Evolutionary conservation across 2,329 filamentous ascomycete species (phyloP).

Genomic region (Ramichloridium luteum): DNA sequence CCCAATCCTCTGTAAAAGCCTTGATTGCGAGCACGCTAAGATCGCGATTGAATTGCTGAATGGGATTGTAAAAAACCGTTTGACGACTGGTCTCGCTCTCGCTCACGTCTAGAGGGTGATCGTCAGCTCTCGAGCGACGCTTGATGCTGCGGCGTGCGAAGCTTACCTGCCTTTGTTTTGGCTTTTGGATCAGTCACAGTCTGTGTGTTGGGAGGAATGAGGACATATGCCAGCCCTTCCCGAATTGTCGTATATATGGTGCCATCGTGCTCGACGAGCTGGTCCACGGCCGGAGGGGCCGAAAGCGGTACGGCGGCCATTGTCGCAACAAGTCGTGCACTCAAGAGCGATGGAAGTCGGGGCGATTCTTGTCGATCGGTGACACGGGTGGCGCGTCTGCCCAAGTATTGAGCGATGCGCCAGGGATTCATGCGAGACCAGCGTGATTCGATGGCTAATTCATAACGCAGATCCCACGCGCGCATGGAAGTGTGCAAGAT

Average conservation of each 20-base stretch:
- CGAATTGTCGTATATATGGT: slow-evolving; percentile 42
- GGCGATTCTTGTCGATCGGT: too few species aligned
- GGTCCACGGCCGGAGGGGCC: slow-evolving; percentile 18
- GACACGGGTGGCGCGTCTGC: too few species aligned
- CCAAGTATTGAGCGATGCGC: too few species aligned
- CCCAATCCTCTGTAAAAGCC: slow-evolving; percentile 61
- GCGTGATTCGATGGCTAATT: too few species aligned
- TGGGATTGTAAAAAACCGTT: slow-evolving; percentile 93
- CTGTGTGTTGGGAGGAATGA: slow-evolving; percentile 45
- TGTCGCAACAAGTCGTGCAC: too few species aligned
- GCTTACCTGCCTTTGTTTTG: slow-evolving; percentile 23
- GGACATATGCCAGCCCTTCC: slow-evolving; percentile 56
- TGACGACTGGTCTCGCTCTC: slow-evolving; percentile 52
- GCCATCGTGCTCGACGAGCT: slow-evolving; percentile 23
- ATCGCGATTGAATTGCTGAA: slow-evolving; percentile 97
- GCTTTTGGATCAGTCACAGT: slow-evolving; percentile 36
- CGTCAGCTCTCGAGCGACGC: slow-evolving; percentile 26
- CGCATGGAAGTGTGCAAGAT: too few species aligned
- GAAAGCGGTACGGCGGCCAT: slow-evolving; percentile 11
- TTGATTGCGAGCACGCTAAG: slow-evolving; percentile 86
- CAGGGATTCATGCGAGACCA: too few species aligned
- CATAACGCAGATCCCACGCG: too few species aligned
- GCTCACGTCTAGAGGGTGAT: slow-evolving; percentile 17
- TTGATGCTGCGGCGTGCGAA: slow-evolving; percentile 2
- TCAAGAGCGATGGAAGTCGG: too few species aligned